Evolutionary conservation across 2,329 filamentous ascomycete species (phyloP).

Genomic region (Colletotrichum liaoningense): DNA sequence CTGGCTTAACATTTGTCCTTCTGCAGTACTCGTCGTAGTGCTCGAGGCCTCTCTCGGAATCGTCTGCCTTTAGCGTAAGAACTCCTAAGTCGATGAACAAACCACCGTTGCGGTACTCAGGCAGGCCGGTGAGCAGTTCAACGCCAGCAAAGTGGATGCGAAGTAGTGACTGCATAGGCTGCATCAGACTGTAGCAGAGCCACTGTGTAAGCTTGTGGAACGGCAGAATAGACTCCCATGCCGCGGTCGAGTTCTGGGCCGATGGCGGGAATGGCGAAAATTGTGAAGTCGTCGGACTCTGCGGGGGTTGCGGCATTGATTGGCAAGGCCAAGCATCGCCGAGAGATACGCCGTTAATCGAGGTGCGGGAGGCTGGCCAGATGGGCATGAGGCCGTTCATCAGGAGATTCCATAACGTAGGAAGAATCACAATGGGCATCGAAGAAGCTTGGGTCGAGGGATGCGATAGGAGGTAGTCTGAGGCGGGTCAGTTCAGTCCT

Average conservation of each 20-base stretch:
- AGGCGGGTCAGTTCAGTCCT: slow-evolving; percentile 37
- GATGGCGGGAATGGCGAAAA: slow-evolving; percentile 60
- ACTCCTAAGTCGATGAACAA: slow-evolving; percentile 72
- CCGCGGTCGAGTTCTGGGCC: slow-evolving; percentile 60
- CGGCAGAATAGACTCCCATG: slow-evolving; percentile 75
- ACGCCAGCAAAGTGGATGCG: slow-evolving; percentile 62
- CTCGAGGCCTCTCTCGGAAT: slow-evolving; percentile 54
- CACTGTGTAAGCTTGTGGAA: slow-evolving; percentile 77
- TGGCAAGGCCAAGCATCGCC: slow-evolving; percentile 96
- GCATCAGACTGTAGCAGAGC: slow-evolving; percentile 79
- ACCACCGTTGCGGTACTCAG: slow-evolving; percentile 80
- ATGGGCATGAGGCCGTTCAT: slow-evolving; percentile 89
- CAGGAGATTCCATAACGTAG: slow-evolving; percentile 89
- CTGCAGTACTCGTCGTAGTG: slow-evolving; percentile 73
- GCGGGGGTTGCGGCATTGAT: slow-evolving; percentile 73
- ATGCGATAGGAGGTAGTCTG: slow-evolving; percentile 95
- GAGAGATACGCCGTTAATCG: slow-evolving; percentile 86
- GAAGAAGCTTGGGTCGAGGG: slow-evolving; percentile 90
- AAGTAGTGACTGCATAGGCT: slow-evolving; percentile 67
- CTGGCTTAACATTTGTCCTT: slow-evolving; percentile 72
- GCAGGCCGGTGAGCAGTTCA: slow-evolving; percentile 72
- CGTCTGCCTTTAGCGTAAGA: slow-evolving; percentile 60
- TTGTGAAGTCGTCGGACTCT: slow-evolving; percentile 59
- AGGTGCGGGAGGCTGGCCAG: slow-evolving; percentile 89
- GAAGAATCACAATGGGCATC: slow-evolving; percentile 86